Conservation (phyloP, 768 basidiomycete species). For the Coprinopsis cinerea region DNA sequence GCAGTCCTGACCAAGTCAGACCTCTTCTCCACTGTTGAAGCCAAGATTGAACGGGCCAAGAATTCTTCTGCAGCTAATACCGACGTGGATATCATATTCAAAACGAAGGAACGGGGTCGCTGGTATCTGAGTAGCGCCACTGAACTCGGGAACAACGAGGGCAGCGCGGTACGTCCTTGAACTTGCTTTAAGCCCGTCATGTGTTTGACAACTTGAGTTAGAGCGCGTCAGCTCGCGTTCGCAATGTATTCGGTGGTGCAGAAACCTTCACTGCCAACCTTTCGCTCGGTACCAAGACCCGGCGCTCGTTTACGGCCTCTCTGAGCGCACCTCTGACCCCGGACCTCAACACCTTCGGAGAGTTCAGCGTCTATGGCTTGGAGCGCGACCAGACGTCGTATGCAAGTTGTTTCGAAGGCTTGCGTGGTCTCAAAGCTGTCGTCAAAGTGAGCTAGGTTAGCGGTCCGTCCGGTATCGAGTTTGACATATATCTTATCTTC, state of each 20-base stretch:
- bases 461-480: conserved; percentile 11
- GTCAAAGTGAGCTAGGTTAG: conserved; percentile 71
- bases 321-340: conserved; percentile 56
- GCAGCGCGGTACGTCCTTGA: conserved; percentile 67
- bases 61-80: conserved; percentile 46
- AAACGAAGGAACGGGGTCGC: conserved; percentile 68
- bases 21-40: conserved; percentile 66
- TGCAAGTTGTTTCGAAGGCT: conserved; percentile 63
- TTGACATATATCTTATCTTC: background rate
- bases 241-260: conserved; percentile 89
- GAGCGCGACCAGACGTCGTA: conserved; percentile 78
- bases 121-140: conserved; percentile 79
- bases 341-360: conserved; percentile 61
- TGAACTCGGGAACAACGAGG: conserved; percentile 91
- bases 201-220: conserved; percentile 10
- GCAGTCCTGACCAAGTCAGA: conserved; percentile 66
- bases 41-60: conserved; percentile 52
- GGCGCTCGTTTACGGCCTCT: conserved; percentile 71
- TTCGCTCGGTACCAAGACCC: conserved; percentile 83
- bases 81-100: conserved; percentile 79
- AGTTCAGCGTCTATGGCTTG: conserved; percentile 63
- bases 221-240: conserved; percentile 76
- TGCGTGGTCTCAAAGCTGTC: conserved; percentile 59
- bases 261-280: conserved; percentile 82
- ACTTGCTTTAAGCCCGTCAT: conserved; percentile 1